A percentile compares a stretch with the other conserved stretches of the same genome.
Evolutionary conservation across 2,329 filamentous ascomycete species (phyloP).

Genomic region (Monosporascus sp.): DNA sequence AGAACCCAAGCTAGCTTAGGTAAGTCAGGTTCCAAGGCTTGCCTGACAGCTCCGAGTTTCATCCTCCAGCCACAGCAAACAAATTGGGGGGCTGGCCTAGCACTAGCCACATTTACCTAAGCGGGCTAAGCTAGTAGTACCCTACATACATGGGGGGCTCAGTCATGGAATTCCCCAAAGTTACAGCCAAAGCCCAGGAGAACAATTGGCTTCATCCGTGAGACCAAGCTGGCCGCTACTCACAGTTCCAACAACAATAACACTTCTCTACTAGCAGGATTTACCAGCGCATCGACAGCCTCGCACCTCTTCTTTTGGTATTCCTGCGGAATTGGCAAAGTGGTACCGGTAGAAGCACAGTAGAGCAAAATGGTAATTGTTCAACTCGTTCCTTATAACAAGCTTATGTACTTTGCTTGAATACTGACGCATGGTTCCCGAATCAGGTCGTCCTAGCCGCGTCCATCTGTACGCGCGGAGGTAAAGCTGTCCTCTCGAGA

Average conservation of each 20-base stretch:
- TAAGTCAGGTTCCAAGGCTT: too few relatives aligned
- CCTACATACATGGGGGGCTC: too few relatives aligned
- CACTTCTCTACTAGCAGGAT: neutral
- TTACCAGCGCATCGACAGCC: neutral
- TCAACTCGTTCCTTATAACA: neutral
- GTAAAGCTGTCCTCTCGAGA: constrained; percentile 95
- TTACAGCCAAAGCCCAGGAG: neutral
- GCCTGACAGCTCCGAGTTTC: too few relatives aligned
- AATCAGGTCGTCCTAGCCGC: constrained; percentile 91
- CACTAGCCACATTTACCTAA: too few relatives aligned
- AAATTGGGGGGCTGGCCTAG: too few relatives aligned
- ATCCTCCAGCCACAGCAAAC: too few relatives aligned
- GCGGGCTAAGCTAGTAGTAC: too few relatives aligned
- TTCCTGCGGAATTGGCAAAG: neutral
- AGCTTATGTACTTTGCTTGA: neutral
- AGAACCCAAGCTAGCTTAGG: too few relatives aligned
- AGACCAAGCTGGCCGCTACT: neutral
- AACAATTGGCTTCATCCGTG: neutral
- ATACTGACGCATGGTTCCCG: constrained; percentile 13
- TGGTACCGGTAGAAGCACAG: neutral
- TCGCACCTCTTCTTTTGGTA: neutral
- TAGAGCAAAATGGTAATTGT: constrained; percentile 1
- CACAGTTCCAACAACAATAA: neutral
- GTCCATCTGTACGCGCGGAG: constrained; percentile 96
- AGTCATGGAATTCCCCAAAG: neutral